Evolutionary conservation across 257 asterid species (phyloP).

Genomic region (Lycium barbarum): DNA sequence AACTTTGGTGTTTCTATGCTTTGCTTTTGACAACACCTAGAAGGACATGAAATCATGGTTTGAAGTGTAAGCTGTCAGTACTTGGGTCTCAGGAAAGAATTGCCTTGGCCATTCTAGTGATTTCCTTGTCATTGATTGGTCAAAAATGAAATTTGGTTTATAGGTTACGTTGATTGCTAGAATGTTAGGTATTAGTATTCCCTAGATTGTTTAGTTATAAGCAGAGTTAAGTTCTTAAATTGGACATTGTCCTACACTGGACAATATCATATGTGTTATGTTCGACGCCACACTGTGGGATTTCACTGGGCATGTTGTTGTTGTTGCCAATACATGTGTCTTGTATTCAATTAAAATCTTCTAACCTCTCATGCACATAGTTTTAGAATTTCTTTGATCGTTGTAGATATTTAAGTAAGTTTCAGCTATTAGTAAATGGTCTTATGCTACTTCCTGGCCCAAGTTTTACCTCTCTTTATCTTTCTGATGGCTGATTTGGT

Average conservation of each 20-base stretch:
- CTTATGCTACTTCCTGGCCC: neutral
- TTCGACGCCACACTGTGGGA: neutral
- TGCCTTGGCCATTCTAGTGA: neutral
- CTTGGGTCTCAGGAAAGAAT: neutral
- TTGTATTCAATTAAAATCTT: neutral
- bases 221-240: neutral
- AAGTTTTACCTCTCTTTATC: neutral
- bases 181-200: neutral
- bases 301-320: too few relatives aligned
- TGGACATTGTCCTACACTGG: neutral
- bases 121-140: neutral
- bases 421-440: neutral
- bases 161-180: slow-evolving; percentile 4
- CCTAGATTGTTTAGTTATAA: neutral
- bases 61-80: neutral
- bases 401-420: neutral
- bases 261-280: neutral
- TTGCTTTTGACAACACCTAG: slow-evolving; percentile 7
- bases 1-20: neutral
- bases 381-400: neutral
- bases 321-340: neutral
- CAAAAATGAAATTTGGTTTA: neutral
- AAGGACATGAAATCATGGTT: neutral
- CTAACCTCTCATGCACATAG: neutral
- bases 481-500: slow-evolving; percentile 9